Evolutionary conservation across 352 stramenopile species (phyloP), one percentile per base, ranked within the genome.

Genomic region (Thalassiosira allenii): DNA sequence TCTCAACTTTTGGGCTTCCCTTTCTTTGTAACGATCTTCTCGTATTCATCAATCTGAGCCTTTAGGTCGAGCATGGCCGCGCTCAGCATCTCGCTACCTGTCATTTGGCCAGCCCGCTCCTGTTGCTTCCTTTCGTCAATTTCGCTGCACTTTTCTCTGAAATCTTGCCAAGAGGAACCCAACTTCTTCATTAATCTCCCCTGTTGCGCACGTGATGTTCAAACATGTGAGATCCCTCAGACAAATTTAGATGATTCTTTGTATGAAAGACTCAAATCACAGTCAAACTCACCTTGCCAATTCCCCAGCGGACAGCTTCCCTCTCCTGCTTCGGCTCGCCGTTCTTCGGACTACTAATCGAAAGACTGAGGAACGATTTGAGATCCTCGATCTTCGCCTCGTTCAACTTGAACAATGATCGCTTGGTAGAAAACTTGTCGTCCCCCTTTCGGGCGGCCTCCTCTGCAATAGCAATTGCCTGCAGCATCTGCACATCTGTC

Each of bases 401-500:
- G 52, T 79, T 77, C 29, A 86, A 47, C 44, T 73, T 75, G 61
- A 83, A 83, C 22, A 83, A 49, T 33, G 65, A 75, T 20, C 65
- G 40, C 53, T 75, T 83, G 1, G 79, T 86, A 0, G 65, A 76
- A 56, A 86, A 86, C 59, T 86, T 82, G 5, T 81, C 66, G 20
- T 82, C 79, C n/a, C 79, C 79, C 5, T 70, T 79, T 23, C 74
- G 73, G 5, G 72, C 72, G 30, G 79, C 79, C 22, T 82, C 79
- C 56, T 82, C 72, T 17, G 72, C 79, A 43, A 86, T 83, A 30
- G 66, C 71, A 49, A 86, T 79, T n/a, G 79, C 79, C 49, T 86
- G 72, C 1, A 86, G 72, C 79, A 86, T 86, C 73, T 86, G 79
- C 34, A 83, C 72, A 44, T 86, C 79, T 12, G 72, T 82, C 1